These are phyloP conservation scores for Eucalyptus virginea DNA, from an alignment of 345 rosid genomes.

Conservation along the genomic window DNA sequence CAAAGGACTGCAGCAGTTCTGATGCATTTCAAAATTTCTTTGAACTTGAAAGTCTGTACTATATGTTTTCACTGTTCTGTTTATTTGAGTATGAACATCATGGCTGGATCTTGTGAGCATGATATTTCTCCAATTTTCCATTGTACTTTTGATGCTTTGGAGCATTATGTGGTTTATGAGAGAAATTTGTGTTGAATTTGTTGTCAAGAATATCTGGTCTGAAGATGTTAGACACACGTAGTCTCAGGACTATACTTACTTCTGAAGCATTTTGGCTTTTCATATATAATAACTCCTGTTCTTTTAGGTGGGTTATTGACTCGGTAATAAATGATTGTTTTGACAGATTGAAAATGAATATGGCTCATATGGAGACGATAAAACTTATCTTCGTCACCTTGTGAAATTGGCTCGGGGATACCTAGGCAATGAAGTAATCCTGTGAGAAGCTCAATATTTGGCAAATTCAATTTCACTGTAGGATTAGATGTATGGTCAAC, in stretches of 20 bases:
- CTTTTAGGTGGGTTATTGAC: neutral
- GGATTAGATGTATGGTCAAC: neutral
- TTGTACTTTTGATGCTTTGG: neutral
- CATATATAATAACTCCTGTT: neutral
- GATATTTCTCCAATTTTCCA: neutral
- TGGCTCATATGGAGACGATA: conserved; percentile 92
- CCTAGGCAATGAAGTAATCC: conserved; percentile 49
- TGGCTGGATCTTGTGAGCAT: neutral
- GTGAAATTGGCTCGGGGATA: conserved; percentile 45
- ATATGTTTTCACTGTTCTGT: neutral
- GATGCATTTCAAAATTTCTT: neutral
- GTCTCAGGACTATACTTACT: neutral
- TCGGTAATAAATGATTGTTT: neutral
- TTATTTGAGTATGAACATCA: neutral
- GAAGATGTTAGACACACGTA: neutral
- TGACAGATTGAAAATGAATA: conserved; percentile 91
- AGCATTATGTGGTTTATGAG: neutral
- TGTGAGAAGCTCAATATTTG: conserved; percentile 19
- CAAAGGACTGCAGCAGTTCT: neutral
- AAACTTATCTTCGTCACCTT: conserved; percentile 66
- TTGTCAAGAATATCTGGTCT: neutral
- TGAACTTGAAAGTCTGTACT: neutral
- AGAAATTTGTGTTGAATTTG: neutral
- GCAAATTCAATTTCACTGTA: neutral
- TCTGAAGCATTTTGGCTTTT: neutral